Base-by-base conservation (phyloP, 768 basidiomycete genomes). In the Rubroboletus satanas region DNA sequence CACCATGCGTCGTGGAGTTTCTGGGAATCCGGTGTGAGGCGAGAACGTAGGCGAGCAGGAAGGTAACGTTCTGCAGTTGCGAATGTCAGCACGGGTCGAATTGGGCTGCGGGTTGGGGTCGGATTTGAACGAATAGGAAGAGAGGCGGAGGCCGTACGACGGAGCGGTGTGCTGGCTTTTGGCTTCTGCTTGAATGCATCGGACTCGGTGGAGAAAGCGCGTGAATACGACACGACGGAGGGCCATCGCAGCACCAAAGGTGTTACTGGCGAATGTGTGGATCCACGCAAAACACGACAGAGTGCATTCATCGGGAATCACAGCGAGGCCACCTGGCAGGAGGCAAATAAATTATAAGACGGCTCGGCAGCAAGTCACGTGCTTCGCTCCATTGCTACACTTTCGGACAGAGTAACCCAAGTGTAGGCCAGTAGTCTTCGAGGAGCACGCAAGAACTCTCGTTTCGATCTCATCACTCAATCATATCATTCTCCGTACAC, bases 71-170 rank as follows among this genome's bases (percentile, higher is more conserved):
- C 91, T 0, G 93, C 69, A 2, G 94, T 95, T 1, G 93, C 84
- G 49, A 93, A 80, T 0, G 93, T 94, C 52, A 90, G 84, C 11
- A 95, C 85, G 18, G 69, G 75, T 50, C 85, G 80, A 48, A 95
- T 93, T 32, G 84, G 79, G 42, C 90, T 83, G 42, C 90, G 81
- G 10, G 93, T 94, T 7, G 89, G 88, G 4, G 90, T 93, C 10
- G 90, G 90, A 61, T 90, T 93, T 23, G 85, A 78, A 47, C 93
- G 87, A 57, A 96, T 90, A 7, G 91, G 86, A 41, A 90, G 77
- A 3, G 93, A 97, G 6, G 83, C 93, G 15, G 90, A 82, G 15
- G 93, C 93, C 7, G 91, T 82, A 44, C 93, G 83, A 43, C 93
- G 82, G 5, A 93, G 79, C 2, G 90, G 81, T 5, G 91, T 92